Evolutionary conservation across 208 protist genomes (phyloP).

Genomic region (Crithidia acanthocephali): DNA sequence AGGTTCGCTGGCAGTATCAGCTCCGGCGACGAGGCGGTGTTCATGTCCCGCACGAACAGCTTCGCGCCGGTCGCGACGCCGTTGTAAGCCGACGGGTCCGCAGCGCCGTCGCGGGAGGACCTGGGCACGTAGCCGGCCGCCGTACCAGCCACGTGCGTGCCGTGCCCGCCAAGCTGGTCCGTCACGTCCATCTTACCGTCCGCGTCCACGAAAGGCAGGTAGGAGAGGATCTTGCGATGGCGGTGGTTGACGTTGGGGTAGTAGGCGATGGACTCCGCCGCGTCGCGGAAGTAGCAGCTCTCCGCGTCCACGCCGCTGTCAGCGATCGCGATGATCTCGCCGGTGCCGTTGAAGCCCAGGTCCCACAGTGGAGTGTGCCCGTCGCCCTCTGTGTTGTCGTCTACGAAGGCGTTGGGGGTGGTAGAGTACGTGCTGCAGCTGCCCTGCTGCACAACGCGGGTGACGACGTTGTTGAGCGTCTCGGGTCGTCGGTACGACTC

Average conservation of each 20-base stretch:
- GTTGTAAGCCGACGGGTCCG: constrained; percentile 41
- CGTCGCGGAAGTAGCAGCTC: constrained; percentile 91
- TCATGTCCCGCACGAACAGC: constrained; percentile 78
- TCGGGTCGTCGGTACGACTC: constrained; percentile 27
- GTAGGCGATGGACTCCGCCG: constrained; percentile 45
- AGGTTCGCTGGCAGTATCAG: constrained; percentile 63
- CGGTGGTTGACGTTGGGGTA: constrained; percentile 69
- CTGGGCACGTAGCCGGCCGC: constrained; percentile 47
- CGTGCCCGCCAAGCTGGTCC: constrained; percentile 68
- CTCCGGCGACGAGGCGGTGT: neutral
- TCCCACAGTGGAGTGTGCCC: constrained; percentile 57
- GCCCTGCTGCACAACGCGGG: constrained; percentile 44
- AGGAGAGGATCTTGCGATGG: constrained; percentile 90
- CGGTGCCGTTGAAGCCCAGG: constrained; percentile 65
- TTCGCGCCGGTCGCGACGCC: constrained; percentile 85
- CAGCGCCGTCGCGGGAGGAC: neutral
- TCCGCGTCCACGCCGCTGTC: constrained; percentile 87
- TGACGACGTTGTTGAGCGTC: constrained; percentile 46
- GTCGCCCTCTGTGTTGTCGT: neutral
- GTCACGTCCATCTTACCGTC: neutral
- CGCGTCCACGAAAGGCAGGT: constrained; percentile 34
- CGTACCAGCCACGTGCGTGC: constrained; percentile 86
- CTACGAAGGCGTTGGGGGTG: neutral
- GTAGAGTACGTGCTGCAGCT: constrained; percentile 24
- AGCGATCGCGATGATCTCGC: constrained; percentile 84